Conservation (phyloP, 306 rosid species). For the Cyclanthera cordifolia region DNA sequence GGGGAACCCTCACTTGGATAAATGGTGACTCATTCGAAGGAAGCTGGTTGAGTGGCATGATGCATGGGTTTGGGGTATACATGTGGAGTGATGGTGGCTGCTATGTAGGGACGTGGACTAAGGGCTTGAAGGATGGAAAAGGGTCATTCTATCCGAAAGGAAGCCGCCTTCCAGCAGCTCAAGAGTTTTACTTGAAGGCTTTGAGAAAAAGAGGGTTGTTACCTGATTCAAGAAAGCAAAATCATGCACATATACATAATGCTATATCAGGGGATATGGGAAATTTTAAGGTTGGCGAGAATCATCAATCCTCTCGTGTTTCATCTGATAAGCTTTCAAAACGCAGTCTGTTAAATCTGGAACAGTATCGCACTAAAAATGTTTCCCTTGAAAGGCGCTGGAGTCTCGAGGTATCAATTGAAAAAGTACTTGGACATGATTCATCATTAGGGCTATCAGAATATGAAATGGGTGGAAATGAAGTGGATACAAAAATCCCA, state of each 20-base stretch:
- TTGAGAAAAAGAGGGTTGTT: conserved; percentile 84
- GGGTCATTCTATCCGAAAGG: conserved; percentile 88
- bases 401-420: conserved; percentile 96
- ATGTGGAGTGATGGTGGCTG: conserved; percentile 92
- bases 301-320: conserved; percentile 39
- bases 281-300: conserved; percentile 45
- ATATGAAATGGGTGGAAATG: conserved; percentile 34
- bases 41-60: conserved; percentile 86
- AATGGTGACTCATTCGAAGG: conserved; percentile 91
- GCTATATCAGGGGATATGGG: conserved; percentile 62
- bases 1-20: conserved; percentile 89
- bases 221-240: conserved; percentile 77
- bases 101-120: conserved; percentile 96
- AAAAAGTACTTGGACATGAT: conserved; percentile 65
- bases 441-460: conserved; percentile 38
- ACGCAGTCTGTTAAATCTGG: conserved; percentile 62
- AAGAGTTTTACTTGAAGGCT: conserved; percentile 82
- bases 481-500: conserved; percentile 38
- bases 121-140: conserved; percentile 89
- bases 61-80: conserved; percentile 89
- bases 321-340: conserved; percentile 48
- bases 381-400: conserved; percentile 91
- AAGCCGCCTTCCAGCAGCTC: conserved; percentile 70
- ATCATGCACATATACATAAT: conserved; percentile 67
- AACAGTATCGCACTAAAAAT: conserved; percentile 60